These are phyloP conservation scores for Trichophyton schoenleinii DNA, from an alignment of 2,329 filamentous ascomycete species.

Conservation along the genomic window DNA sequence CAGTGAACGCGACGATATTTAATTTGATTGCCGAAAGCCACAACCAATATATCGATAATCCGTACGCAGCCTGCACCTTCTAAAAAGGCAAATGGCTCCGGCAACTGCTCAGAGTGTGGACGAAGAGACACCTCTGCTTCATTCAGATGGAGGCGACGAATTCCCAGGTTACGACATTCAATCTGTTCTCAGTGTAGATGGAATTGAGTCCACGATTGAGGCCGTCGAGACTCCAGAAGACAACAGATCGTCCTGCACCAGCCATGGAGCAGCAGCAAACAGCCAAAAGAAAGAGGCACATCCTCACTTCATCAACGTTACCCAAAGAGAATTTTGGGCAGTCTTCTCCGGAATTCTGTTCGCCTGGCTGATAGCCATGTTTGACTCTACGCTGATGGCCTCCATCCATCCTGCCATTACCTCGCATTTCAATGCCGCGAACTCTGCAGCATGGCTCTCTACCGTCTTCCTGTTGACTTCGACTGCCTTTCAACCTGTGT, in stretches of 20 bases:
- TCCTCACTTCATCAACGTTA: constrained; percentile 27
- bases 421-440: constrained; percentile 64
- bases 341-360: constrained; percentile 49
- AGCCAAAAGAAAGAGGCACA: background rate
- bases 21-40: too few relatives aligned
- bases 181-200: constrained; percentile 9
- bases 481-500: constrained; percentile 62
- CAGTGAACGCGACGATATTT: too few relatives aligned
- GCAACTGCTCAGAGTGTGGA: background rate
- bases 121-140: background rate
- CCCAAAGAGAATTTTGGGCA: constrained; percentile 44
- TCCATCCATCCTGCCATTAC: constrained; percentile 71
- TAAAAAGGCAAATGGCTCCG: too few relatives aligned
- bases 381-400: constrained; percentile 71
- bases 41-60: too few relatives aligned
- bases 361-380: constrained; percentile 47
- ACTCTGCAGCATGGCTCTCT: constrained; percentile 70
- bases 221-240: background rate
- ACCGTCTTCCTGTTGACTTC: constrained; percentile 67
- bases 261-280: background rate
- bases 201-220: constrained; percentile 8
- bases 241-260: too few relatives aligned
- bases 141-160: constrained; percentile 5
- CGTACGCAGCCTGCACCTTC: too few relatives aligned
- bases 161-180: constrained; percentile 9